Base-by-base conservation (phyloP, 208 protist genomes). In the Herpetomonas muscarum region DNA sequence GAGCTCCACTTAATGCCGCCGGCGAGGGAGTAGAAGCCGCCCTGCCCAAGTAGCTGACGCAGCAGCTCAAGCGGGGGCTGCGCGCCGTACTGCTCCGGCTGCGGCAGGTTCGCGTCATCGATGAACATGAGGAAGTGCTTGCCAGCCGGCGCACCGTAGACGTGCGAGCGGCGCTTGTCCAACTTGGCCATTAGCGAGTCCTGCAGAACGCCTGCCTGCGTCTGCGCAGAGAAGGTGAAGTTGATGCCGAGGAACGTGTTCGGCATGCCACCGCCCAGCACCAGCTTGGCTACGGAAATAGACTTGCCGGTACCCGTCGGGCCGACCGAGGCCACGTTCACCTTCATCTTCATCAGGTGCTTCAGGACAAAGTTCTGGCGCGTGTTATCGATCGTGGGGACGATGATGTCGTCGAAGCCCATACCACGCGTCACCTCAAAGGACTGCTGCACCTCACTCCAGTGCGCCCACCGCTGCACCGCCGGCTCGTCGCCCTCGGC, bases 281-380 rank as follows among this genome's bases (percentile, higher is more conserved):
- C 69, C 26, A 96, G 57, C 30, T 81, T 76, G n/a, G 81, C 61
- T 2, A 97, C 79, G n/a, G 74, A 81, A 7, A 95, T 76, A 15
- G 92, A 94, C 77, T 98, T 98, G 52, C 96, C 96, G 3, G 92
- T 97, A 45, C 93, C 94, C n/a, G 95, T 97, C 5, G 90, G 87
- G 7, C 96, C 96, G 10, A 94, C 85, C 30, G 85, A 61, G 25
- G 93, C 81, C 1, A 96, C 85, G 70, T 96, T 91, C 22, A 87
- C 61, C 49, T 87, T 87, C 53, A 85, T 61, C 7, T 51, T 17
- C 46, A 97, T 61, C 31, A 98, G 67, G 47, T 92, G 81, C 30
- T 79, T 61, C 42, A 97, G 57, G 13, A 97, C 64, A 57, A 90
- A 97, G 57, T 90, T 89, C 63, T 93, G 84, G 1, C 96, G 79